phyloP scores from a whole-genome alignment of 768 basidiomycete genomes.

The Grammothele lineata region DNA sequence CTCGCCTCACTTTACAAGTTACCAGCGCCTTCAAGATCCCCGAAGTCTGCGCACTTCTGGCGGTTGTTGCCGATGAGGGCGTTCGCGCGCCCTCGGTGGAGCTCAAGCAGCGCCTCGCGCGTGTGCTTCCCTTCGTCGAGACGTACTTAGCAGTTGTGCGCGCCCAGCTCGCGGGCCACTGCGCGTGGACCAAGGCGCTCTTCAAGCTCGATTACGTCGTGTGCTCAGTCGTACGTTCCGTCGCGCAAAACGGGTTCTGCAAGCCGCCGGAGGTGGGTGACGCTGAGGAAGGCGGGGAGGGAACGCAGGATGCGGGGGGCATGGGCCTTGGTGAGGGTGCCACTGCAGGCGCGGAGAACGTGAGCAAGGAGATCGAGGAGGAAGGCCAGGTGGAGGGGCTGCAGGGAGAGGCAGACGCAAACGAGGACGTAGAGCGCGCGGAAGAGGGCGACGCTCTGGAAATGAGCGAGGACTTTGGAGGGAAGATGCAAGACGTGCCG shows the following conservation, averaged over 20 bases:
- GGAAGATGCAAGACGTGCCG: constrained; percentile 78
- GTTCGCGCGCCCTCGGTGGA: constrained; percentile 29
- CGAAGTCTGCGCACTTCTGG: constrained; percentile 37
- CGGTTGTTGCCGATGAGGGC: constrained; percentile 36
- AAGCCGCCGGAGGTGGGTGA: constrained; percentile 75
- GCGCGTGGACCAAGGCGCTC: constrained; percentile 66
- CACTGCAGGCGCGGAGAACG: constrained; percentile 78
- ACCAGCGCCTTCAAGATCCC: constrained; percentile 47
- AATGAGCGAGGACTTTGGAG: constrained; percentile 89
- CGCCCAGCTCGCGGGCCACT: constrained; percentile 52
- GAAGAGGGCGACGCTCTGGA: constrained; percentile 80
- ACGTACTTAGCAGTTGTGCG: constrained; percentile 54
- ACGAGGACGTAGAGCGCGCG: constrained; percentile 41
- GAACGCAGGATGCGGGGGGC: constrained; percentile 54
- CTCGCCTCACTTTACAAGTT: constrained; percentile 39
- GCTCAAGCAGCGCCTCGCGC: constrained; percentile 34
- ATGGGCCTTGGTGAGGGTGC: constrained; percentile 88
- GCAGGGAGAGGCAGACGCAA: constrained; percentile 54
- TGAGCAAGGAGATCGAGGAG: constrained; percentile 93
- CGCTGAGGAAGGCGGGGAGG: constrained; percentile 42
- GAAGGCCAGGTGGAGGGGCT: constrained; percentile 96
- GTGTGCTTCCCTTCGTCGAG: constrained; percentile 73
- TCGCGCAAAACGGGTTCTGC: constrained; percentile 90
- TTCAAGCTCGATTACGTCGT: constrained; percentile 85
- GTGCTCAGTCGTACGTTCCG: constrained; percentile 63